Conservation (phyloP, 495 filamentous ascomycete species). For the Talaromyces liani region DNA sequence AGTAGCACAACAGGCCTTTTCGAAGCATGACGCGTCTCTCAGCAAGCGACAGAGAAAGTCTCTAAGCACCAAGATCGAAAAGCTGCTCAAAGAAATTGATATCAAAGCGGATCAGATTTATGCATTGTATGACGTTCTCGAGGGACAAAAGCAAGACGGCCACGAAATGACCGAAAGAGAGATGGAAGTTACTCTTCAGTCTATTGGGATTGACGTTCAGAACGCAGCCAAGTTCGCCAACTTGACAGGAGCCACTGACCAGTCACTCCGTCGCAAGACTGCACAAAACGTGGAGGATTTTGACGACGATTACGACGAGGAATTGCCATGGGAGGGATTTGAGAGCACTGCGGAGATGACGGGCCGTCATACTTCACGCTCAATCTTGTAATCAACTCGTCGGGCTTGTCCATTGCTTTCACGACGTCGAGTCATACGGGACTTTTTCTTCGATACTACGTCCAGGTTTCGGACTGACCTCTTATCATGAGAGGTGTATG, state of each 20-base stretch:
- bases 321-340: slow-evolving; percentile 46
- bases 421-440: slow-evolving; percentile 1
- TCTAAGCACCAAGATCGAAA: slow-evolving; percentile 56
- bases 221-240: slow-evolving; percentile 15
- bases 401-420: neutral
- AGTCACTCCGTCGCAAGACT: slow-evolving; percentile 18
- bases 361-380: slow-evolving; percentile 18
- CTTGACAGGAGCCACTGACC: slow-evolving; percentile 29
- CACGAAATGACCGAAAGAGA: slow-evolving; percentile 58
- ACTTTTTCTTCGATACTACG: neutral
- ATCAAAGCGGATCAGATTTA: slow-evolving; percentile 84
- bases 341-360: slow-evolving; percentile 44
- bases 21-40: slow-evolving; percentile 59
- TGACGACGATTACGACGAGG: slow-evolving; percentile 32
- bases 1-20: slow-evolving; percentile 52
- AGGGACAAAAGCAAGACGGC: slow-evolving; percentile 63
- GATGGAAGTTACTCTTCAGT: slow-evolving; percentile 60
- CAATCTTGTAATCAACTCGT: slow-evolving; percentile 12
- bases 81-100: slow-evolving; percentile 58
- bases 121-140: slow-evolving; percentile 79
- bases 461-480: slow-evolving; percentile 16
- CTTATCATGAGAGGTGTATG: slow-evolving; percentile 8
- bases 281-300: slow-evolving; percentile 16
- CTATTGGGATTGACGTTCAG: slow-evolving; percentile 42
- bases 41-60: slow-evolving; percentile 61